Evolutionary conservation across 768 basidiomycete species (phyloP).

Genomic region (Myochromella boudieri): DNA sequence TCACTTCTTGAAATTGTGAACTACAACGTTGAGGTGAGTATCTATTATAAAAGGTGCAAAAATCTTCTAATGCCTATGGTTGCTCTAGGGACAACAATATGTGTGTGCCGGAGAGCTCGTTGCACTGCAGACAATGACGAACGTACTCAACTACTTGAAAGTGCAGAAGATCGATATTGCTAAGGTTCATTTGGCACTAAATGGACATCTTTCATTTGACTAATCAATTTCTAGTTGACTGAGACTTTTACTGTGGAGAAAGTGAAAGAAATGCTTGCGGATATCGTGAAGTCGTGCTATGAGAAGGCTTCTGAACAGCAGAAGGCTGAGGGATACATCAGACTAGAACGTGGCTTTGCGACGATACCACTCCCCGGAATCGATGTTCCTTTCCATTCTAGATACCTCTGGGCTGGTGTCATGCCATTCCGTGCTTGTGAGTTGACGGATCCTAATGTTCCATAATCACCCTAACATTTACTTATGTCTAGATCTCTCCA

Average conservation of each 20-base stretch:
- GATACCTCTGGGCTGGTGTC: conserved; percentile 98
- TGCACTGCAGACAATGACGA: conserved; percentile 90
- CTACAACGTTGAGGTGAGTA: conserved; percentile 82
- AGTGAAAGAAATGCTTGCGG: conserved; percentile 92
- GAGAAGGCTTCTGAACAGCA: conserved; percentile 77
- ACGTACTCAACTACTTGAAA: conserved; percentile 95
- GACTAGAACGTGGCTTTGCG: conserved; percentile 94
- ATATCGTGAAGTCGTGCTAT: conserved; percentile 85
- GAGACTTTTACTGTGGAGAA: conserved; percentile 88
- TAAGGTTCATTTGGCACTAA: conserved; percentile 49
- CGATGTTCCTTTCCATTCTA: conserved; percentile 99
- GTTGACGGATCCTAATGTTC: conserved; percentile 32
- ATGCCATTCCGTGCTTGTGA: conserved; percentile 95
- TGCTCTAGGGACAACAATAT: conserved; percentile 92
- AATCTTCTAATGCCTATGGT: conserved; percentile 4
- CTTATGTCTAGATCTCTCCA: conserved; percentile 72
- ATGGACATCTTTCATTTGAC: neutral
- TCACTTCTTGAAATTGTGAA: conserved; percentile 97
- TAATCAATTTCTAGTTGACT: conserved; percentile 56
- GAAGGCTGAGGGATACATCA: conserved; percentile 82
- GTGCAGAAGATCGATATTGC: conserved; percentile 92
- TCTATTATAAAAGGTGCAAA: neutral
- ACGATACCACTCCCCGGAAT: conserved; percentile 95
- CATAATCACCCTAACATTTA: neutral
- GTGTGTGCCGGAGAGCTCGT: conserved; percentile 97